Conservation (phyloP, 441 rosid genomes). For the Erodium moschatum region DNA sequence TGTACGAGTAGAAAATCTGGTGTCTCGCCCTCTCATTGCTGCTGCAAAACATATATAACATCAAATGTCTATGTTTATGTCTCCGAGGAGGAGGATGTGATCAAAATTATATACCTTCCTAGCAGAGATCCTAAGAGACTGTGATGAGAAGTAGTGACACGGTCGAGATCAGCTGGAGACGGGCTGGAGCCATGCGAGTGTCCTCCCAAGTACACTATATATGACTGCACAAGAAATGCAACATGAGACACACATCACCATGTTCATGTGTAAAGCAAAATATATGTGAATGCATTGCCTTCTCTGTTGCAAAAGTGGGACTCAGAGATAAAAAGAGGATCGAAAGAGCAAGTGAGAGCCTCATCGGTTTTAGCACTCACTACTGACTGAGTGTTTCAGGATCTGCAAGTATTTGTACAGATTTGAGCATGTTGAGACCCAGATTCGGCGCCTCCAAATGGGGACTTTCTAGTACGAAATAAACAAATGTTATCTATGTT, state of each 20-base stretch:
- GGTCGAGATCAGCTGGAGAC: constrained; percentile 21
- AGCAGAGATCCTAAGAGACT: constrained; percentile 34
- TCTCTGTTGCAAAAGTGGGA: constrained; percentile 37
- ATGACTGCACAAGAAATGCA: constrained; percentile 29
- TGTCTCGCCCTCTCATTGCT: constrained; percentile 35
- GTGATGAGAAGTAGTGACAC: constrained; percentile 30
- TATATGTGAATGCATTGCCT: constrained; percentile 26
- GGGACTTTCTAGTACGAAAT: no score
- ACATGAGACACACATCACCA: background rate
- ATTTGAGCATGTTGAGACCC: no score
- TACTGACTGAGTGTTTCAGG: no score
- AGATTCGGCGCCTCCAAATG: no score
- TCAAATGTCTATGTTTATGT: no score
- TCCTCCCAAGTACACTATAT: constrained; percentile 46
- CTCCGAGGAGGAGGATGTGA: no score
- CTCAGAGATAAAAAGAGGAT: constrained; percentile 31
- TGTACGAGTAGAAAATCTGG: constrained; percentile 50
- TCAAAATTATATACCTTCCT: constrained; percentile 32
- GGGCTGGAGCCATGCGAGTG: constrained; percentile 25
- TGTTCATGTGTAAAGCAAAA: no score
- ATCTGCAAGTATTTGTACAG: no score
- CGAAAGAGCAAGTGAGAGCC: constrained; percentile 10
- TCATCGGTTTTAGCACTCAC: no score
- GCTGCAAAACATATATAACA: constrained; percentile 10
- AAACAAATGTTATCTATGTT: no score